Percentiles rank a stretch among this genome's conserved stretches.
Conservation (phyloP, 352 stramenopile species). For the Lagenidium giganteum region DNA sequence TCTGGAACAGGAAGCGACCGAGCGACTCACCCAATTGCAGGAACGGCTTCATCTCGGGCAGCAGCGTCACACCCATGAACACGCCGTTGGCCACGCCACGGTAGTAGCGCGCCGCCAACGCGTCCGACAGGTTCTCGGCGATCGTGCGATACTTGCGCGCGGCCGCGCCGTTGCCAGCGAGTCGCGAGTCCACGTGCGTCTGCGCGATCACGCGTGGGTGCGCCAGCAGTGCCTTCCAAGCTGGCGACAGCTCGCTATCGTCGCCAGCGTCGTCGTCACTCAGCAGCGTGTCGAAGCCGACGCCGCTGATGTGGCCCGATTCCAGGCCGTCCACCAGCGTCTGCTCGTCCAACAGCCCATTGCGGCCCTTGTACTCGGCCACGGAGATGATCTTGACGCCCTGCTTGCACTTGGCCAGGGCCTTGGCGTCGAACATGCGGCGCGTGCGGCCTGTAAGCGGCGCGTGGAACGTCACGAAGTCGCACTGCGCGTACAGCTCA, state of each 20-base stretch:
- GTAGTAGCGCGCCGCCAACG: slow-evolving; percentile 61
- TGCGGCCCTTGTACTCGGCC: slow-evolving; percentile 56
- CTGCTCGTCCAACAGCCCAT: slow-evolving; percentile 79
- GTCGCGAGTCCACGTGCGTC: slow-evolving; percentile 87
- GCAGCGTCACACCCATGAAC: slow-evolving; percentile 73
- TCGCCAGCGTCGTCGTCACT: slow-evolving; percentile 10
- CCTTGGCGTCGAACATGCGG: slow-evolving; percentile 82
- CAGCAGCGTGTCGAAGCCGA: slow-evolving; percentile 77
- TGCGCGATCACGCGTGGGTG: slow-evolving; percentile 87
- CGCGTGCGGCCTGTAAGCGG: slow-evolving; percentile 90
- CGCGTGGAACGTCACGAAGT: slow-evolving; percentile 95
- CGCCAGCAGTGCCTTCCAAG: slow-evolving; percentile 66
- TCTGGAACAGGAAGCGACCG: slow-evolving; percentile 63
- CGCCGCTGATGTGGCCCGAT: slow-evolving; percentile 77
- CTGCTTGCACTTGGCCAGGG: slow-evolving; percentile 85
- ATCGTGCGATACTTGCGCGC: slow-evolving; percentile 68
- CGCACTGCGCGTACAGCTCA: slow-evolving; percentile 63
- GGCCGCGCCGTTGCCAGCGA: too few species aligned
- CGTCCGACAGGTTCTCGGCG: slow-evolving; percentile 75
- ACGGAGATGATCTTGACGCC: slow-evolving; percentile 88
- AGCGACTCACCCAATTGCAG: slow-evolving; percentile 64
- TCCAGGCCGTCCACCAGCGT: slow-evolving; percentile 66
- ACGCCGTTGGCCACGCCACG: slow-evolving; percentile 79
- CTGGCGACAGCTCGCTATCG: slow-evolving; percentile 21
- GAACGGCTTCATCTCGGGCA: slow-evolving; percentile 82